Evolutionary conservation across 2,329 filamentous ascomycete genomes (phyloP).

Genomic region (Phialophora tarda): DNA sequence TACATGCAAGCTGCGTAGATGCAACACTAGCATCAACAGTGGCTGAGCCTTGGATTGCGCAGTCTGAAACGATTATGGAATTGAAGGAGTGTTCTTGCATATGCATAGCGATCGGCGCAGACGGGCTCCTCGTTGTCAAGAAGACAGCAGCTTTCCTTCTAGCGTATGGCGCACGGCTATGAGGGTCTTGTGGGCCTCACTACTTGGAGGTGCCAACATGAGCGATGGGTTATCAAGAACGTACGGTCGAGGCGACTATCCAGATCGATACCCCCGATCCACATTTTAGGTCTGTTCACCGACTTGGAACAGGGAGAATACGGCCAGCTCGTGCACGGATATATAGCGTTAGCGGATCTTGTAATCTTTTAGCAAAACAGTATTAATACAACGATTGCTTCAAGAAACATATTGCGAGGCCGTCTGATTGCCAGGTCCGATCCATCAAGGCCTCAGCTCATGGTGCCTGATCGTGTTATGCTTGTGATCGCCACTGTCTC

Average conservation of each 20-base stretch:
- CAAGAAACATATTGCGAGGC: background rate
- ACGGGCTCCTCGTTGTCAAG: background rate
- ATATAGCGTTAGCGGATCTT: background rate
- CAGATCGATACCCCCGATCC: background rate
- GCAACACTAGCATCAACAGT: conserved; percentile 2
- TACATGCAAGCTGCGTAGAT: background rate
- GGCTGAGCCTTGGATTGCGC: background rate
- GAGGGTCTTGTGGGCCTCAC: background rate
- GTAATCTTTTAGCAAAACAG: background rate
- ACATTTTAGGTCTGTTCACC: background rate
- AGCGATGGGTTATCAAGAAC: background rate
- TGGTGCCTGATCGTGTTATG: no score
- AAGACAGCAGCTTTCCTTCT: background rate
- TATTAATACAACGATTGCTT: background rate
- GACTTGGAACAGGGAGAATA: background rate
- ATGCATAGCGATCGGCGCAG: conserved; percentile 26
- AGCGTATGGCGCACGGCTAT: conserved; percentile 8
- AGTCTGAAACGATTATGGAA: background rate
- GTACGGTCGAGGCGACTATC: background rate
- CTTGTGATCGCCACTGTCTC: conserved; percentile 25
- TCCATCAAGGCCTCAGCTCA: background rate
- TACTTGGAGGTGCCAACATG: background rate
- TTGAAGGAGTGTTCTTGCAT: conserved; percentile 9
- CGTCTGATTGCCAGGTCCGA: background rate
- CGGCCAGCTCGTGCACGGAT: background rate